Evolutionary conservation across 805 yeast genomes (phyloP).

Genomic region (Candida tallmaniae): DNA sequence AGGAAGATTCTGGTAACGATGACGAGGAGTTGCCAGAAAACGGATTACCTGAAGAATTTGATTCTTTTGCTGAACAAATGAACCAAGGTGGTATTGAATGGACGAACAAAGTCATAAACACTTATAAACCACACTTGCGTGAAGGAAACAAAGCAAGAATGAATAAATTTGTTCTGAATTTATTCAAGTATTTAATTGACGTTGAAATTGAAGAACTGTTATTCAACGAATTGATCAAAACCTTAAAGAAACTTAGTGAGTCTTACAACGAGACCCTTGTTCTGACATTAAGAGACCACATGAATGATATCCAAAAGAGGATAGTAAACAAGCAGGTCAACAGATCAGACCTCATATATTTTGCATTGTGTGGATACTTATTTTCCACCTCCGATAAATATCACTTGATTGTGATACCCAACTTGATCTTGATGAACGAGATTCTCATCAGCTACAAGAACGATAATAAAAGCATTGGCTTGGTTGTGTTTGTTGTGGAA

Average conservation of each 20-base stretch:
- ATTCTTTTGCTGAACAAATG: conserved; percentile 24
- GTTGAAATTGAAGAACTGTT: conserved; percentile 23
- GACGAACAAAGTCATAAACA: conserved; percentile 52
- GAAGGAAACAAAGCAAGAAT: conserved; percentile 77
- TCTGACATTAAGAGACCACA: conserved; percentile 53
- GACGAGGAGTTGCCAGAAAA: conserved; percentile 3
- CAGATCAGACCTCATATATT: conserved; percentile 57
- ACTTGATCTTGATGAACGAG: conserved; percentile 69
- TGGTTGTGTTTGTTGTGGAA: conserved; percentile 66
- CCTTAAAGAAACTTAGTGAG: conserved; percentile 55
- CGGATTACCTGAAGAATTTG: conserved; percentile 27
- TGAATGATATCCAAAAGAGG: conserved; percentile 52
- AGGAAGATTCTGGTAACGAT: conserved; percentile 18
- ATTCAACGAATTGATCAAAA: conserved; percentile 31
- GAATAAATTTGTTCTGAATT: conserved; percentile 55
- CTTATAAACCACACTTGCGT: conserved; percentile 72
- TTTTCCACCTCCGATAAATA: conserved; percentile 95
- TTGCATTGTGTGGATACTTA: conserved; percentile 65
- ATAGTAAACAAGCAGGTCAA: conserved; percentile 20
- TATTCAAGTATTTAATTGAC: conserved; percentile 58
- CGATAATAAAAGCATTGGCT: conserved; percentile 40
- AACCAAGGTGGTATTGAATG: conserved; percentile 36
- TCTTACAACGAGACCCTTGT: conserved; percentile 63
- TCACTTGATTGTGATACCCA: conserved; percentile 86
- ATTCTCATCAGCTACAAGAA: conserved; percentile 35